A percentile compares a stretch with the other conserved stretches of the same genome.
These are phyloP conservation scores for Acaromyces ingoldii DNA, from an alignment of 1,284 basidiomycete genomes.

Conservation along the genomic window DNA sequence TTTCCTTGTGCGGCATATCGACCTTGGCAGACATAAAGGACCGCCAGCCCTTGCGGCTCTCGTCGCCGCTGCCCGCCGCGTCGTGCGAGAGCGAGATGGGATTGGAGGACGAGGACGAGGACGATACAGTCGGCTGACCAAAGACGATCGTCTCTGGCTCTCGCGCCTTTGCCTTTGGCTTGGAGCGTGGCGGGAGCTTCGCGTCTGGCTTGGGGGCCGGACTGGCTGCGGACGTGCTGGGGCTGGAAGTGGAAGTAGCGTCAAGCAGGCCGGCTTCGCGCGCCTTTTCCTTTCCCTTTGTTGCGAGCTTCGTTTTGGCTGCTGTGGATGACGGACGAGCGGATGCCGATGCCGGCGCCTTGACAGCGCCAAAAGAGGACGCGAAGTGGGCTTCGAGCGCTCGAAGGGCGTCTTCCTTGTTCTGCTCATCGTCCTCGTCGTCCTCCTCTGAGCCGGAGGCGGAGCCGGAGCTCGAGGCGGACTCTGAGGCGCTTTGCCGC, in stretches of 20 bases:
- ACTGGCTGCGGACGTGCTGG: not conserved
- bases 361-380: conserved; percentile 5
- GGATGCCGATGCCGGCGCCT: not conserved
- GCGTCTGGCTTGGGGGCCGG: not conserved
- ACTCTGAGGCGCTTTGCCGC: too few species aligned
- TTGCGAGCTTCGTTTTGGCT: not conserved
- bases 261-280: not conserved
- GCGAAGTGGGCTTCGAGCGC: conserved; percentile 9
- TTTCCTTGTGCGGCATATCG: not conserved
- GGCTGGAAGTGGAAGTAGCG: not conserved
- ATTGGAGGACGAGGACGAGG: not conserved
- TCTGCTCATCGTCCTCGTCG: not conserved
- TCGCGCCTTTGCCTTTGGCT: not conserved
- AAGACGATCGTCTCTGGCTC: conserved; percentile 6
- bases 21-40: conserved; percentile 8
- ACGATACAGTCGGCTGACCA: not conserved
- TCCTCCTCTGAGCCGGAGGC: too few species aligned
- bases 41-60: conserved; percentile 1
- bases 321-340: not conserved
- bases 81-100: not conserved
- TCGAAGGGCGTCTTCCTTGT: not conserved
- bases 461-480: too few species aligned
- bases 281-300: not conserved
- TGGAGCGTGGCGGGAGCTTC: not conserved
- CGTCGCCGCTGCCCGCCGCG: not conserved